These are phyloP conservation scores for Pleurotus salmoneostramineus DNA, from an alignment of 768 basidiomycete species.

Conservation along the genomic window DNA sequence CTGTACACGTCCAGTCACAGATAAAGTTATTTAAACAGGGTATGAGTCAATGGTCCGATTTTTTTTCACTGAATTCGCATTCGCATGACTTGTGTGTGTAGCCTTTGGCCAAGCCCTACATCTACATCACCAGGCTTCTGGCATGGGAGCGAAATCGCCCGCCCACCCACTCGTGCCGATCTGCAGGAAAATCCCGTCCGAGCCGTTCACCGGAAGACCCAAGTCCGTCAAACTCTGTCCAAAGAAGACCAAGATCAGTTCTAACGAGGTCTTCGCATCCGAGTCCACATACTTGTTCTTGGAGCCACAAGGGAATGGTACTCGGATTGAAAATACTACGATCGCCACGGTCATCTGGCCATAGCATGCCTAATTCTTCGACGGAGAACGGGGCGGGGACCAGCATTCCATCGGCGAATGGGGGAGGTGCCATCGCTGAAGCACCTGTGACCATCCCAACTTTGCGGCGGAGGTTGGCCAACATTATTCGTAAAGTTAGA, in stretches of 20 bases:
- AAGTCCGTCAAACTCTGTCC: slow-evolving; percentile 81
- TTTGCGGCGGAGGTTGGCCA: slow-evolving; percentile 87
- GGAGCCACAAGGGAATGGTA: slow-evolving; percentile 87
- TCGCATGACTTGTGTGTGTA: background rate
- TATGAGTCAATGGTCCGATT: no score
- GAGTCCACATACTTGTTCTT: slow-evolving; percentile 62
- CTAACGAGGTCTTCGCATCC: background rate
- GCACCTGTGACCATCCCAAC: slow-evolving; percentile 59
- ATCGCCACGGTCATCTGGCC: slow-evolving; percentile 59
- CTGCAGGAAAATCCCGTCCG: slow-evolving; percentile 85
- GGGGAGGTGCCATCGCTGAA: slow-evolving; percentile 49
- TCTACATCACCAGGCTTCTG: slow-evolving; percentile 72
- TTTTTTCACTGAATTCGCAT: no score
- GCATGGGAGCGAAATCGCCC: slow-evolving; percentile 70
- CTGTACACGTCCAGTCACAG: no score
- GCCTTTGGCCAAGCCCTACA: background rate
- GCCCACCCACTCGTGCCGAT: slow-evolving; percentile 73
- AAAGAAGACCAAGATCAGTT: background rate
- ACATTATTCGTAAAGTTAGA: slow-evolving; percentile 87
- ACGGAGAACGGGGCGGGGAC: slow-evolving; percentile 70
- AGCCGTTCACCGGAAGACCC: slow-evolving; percentile 87
- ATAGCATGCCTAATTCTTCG: slow-evolving; percentile 81
- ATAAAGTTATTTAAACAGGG: no score
- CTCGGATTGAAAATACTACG: slow-evolving; percentile 70
- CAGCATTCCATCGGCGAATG: slow-evolving; percentile 54